Conservation (phyloP, 768 basidiomycete species). For the Mycena indigotica region DNA sequence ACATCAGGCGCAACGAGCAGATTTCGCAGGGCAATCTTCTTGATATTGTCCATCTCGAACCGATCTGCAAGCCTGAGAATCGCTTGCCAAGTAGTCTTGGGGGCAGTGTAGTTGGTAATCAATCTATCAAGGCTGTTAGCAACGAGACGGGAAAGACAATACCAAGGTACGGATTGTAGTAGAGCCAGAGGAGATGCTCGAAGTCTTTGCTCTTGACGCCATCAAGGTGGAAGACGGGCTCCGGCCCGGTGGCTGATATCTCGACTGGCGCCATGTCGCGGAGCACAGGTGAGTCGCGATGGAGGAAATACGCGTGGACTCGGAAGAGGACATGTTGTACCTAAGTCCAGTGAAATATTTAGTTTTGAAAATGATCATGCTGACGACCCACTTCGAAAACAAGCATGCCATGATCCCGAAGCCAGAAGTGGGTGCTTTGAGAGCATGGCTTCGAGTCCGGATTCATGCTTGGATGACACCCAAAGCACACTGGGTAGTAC, state of each 20-base stretch:
- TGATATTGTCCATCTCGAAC: slow-evolving; percentile 23
- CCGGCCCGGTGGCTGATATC: slow-evolving; percentile 20
- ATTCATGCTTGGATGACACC: slow-evolving; percentile 15
- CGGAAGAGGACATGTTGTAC: slow-evolving; percentile 38
- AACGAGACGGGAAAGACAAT: not conserved
- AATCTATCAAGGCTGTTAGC: not conserved
- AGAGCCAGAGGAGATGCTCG: slow-evolving; percentile 23
- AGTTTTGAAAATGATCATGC: not conserved
- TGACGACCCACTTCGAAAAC: slow-evolving; percentile 13
- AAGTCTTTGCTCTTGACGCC: slow-evolving; percentile 24
- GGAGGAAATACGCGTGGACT: slow-evolving; percentile 38
- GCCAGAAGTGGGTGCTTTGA: slow-evolving; percentile 21
- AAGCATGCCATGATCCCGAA: slow-evolving; percentile 23
- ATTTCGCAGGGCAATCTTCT: slow-evolving; percentile 21
- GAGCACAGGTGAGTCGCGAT: slow-evolving; percentile 40
- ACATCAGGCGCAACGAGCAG: slow-evolving; percentile 15
- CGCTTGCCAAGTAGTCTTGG: slow-evolving; percentile 16
- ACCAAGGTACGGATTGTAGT: slow-evolving; percentile 21
- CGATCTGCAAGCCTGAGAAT: slow-evolving; percentile 22
- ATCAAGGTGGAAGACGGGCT: slow-evolving; percentile 23
- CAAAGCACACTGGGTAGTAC: too few species aligned
- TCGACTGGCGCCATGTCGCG: slow-evolving; percentile 32
- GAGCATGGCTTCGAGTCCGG: slow-evolving; percentile 14
- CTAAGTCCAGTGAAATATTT: too few species aligned
- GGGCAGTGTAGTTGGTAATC: slow-evolving; percentile 17